These are phyloP conservation scores for Vigna radiata DNA, from an alignment of 306 rosid species.

Conservation along the genomic window DNA sequence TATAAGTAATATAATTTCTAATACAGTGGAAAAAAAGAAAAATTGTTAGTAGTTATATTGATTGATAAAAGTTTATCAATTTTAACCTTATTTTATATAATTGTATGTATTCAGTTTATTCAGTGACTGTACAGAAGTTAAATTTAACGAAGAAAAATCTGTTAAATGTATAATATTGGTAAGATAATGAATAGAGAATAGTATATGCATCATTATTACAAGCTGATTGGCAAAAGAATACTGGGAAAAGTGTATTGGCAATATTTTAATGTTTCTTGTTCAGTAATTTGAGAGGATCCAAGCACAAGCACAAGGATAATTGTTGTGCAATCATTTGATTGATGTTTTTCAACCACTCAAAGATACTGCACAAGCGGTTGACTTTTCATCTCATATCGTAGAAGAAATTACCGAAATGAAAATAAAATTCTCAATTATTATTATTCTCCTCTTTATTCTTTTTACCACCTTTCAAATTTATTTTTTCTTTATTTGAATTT, in stretches of 20 bases:
- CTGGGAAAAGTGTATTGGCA: neutral
- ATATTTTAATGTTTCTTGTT: neutral
- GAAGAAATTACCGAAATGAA: neutral
- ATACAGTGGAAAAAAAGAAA: neutral
- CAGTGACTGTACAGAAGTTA: neutral
- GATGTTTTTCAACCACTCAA: neutral
- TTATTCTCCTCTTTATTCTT: neutral
- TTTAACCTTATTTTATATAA: neutral
- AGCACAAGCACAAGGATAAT: conserved; percentile 6
- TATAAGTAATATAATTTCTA: neutral
- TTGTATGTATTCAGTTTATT: conserved; percentile 8
- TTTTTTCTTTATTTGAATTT: neutral
- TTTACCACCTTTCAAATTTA: neutral
- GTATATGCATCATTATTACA: neutral
- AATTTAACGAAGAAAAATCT: conserved; percentile 1
- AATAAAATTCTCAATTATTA: neutral
- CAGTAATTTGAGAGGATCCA: neutral
- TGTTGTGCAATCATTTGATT: conserved; percentile 7
- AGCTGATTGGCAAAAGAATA: conserved; percentile 3
- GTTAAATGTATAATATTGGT: neutral
- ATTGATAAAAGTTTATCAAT: neutral
- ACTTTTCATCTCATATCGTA: neutral
- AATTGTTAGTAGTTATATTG: too few relatives aligned
- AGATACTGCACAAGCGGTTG: neutral
- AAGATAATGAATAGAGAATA: neutral